These are phyloP conservation scores for Cyclotella distinguenda DNA, from an alignment of 108 stramenopile species.

Conservation along the genomic window DNA sequence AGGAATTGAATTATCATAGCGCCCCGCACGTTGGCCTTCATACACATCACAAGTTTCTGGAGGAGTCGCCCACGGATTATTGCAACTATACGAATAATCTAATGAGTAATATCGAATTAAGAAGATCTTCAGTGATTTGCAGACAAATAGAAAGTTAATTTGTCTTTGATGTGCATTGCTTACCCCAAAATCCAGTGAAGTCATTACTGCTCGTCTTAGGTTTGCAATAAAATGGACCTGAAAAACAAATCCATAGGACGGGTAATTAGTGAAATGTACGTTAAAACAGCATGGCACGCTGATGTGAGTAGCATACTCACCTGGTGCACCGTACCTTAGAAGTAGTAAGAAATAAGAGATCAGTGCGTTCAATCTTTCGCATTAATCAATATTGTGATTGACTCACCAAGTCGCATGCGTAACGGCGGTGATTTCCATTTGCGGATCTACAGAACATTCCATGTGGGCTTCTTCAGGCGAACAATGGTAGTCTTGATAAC, in stretches of 20 bases:
- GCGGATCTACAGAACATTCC: conserved; percentile 38
- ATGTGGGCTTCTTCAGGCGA: conserved; percentile 38
- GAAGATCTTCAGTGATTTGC: no score
- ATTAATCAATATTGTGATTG: background rate
- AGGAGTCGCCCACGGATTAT: conserved; percentile 33
- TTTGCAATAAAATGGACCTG: conserved; percentile 39
- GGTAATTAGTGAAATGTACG: background rate
- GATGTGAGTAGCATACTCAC: background rate
- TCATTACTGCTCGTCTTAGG: conserved; percentile 11
- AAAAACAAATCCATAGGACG: background rate
- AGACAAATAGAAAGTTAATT: no score
- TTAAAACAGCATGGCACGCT: no score
- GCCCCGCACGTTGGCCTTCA: conserved; percentile 38
- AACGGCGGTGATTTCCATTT: conserved; percentile 41
- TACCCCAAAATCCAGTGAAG: conserved; percentile 25
- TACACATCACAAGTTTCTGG: conserved; percentile 37
- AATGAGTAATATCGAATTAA: background rate
- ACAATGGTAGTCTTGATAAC: conserved; percentile 50
- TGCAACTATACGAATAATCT: conserved; percentile 19
- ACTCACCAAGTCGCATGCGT: conserved; percentile 50
- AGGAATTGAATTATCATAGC: conserved; percentile 14
- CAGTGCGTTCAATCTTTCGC: background rate
- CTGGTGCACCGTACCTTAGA: conserved; percentile 10
- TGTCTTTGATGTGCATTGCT: background rate
- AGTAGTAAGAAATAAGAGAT: background rate